Evolutionary conservation across 2,329 filamentous ascomycete genomes (phyloP), one percentile per base, ranked within the genome.

Genomic region (Ilyonectria robusta): DNA sequence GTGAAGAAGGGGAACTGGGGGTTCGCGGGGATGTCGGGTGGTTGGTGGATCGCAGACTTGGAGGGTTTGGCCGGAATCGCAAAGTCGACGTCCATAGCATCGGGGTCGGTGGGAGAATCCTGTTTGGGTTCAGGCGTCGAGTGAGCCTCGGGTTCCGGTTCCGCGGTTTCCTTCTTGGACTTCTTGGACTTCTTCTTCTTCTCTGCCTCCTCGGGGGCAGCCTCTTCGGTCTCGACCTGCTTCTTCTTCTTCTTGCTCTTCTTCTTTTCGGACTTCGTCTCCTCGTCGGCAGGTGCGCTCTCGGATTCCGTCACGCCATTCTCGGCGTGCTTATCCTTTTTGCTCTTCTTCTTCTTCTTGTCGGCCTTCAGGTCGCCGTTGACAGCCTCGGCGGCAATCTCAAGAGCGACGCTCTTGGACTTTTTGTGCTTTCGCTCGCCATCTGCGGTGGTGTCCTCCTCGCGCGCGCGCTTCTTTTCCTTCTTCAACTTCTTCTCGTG

Each of bases 1-100:
- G 90, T 88, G 78, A 91, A 90, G 81, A 97, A 95, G 17, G 95
- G 93, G 50, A 92, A 93, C 70, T 80, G 83, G 56, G 80, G 80
- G 65, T 81, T 78, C 56, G 81, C 70, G 26, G 82, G 82, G 58
- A 82, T 79, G 63, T 82, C 77, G 48, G 78, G 75, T 37, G 82
- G 79, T 70, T 81, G 77, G 70, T 81, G 78, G 60, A 80, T 79
- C 59, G 79, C 77, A 31, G 79, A 70, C 21, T 77, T 71, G 44
- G 67, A 70, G 11, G 74, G 72, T 48, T 78, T 72, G 47, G 76
- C 68, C 56, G 78, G 72, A 33, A 66, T 67, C 48, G 79, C 76
- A 37, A 70, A 70, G 65, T 84, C 80, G 61, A 84, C 71, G 23
- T 85, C 83, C 79, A 85, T 84, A 31, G 75, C 76, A 54, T 83